These are phyloP conservation scores for Huiozyma naganishii DNA, from an alignment of 805 yeast species.

Conservation along the genomic window DNA sequence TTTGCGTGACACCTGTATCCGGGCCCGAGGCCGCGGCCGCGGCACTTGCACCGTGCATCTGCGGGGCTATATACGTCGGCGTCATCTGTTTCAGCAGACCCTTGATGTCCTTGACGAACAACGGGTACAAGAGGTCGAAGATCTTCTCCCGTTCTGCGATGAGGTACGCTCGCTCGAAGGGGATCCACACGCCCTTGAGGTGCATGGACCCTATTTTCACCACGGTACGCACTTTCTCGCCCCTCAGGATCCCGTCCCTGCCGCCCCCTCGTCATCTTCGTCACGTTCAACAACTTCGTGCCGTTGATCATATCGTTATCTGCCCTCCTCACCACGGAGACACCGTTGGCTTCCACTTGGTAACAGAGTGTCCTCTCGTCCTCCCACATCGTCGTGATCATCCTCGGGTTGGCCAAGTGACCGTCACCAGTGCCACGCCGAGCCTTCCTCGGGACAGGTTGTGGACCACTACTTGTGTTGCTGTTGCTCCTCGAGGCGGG, in stretches of 20 bases:
- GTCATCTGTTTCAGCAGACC: conserved; percentile 23
- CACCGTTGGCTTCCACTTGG: conserved; percentile 76
- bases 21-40: too few relatives aligned
- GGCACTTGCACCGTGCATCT: too few relatives aligned
- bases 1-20: too few relatives aligned
- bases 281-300: conserved; percentile 70
- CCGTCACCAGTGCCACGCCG: not conserved
- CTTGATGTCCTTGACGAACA: conserved; percentile 67
- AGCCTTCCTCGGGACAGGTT: not conserved
- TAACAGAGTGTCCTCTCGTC: conserved; percentile 78
- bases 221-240: conserved; percentile 66
- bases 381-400: conserved; percentile 85
- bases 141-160: conserved; percentile 80
- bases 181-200: conserved; percentile 84
- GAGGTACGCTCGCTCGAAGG: conserved; percentile 70
- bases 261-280: conserved; percentile 85
- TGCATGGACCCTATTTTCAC: conserved; percentile 84
- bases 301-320: conserved; percentile 83
- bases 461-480: not conserved
- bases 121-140: conserved; percentile 53
- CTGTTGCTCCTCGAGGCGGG: not conserved
- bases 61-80: not conserved
- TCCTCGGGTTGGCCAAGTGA: conserved; percentile 23
- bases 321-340: conserved; percentile 72
- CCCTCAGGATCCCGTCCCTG: conserved; percentile 72